phyloP scores from a whole-genome alignment of 148 eudicot species.

The Amaranthus palmeri region DNA sequence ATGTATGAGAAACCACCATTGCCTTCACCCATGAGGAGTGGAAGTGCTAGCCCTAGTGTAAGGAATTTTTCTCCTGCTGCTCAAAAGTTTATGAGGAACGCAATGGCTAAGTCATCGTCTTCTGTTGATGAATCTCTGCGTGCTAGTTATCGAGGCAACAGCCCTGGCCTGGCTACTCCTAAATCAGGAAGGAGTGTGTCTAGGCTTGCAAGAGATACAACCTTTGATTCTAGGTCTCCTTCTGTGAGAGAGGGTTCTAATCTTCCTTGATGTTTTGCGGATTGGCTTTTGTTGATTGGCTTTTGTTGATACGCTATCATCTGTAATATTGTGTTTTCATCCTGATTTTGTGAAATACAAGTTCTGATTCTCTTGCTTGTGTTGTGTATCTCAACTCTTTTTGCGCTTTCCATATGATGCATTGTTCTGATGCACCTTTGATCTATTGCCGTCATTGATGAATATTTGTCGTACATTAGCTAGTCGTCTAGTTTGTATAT shows the following conservation, averaged over 20 bases:
- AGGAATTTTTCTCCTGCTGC: slow-evolving; percentile 82
- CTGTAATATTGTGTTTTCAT: slow-evolving; percentile 4
- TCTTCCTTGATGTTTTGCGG: slow-evolving; percentile 61
- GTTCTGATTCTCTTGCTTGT: not conserved
- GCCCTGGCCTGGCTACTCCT: slow-evolving; percentile 72
- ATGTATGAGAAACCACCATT: slow-evolving; percentile 80
- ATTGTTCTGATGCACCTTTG: not conserved
- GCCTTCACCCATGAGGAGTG: slow-evolving; percentile 76
- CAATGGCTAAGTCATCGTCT: slow-evolving; percentile 70
- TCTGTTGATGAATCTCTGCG: slow-evolving; percentile 82
- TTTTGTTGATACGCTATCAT: slow-evolving; percentile 3
- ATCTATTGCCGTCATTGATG: not conserved
- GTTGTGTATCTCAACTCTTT: not conserved
- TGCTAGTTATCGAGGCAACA: slow-evolving; percentile 90
- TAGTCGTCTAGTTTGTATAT: not conserved
- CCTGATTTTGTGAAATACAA: slow-evolving; percentile 2
- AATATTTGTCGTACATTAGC: not conserved
- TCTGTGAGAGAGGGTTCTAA: slow-evolving; percentile 69
- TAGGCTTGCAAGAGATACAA: slow-evolving; percentile 59
- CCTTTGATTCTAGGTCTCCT: slow-evolving; percentile 59
- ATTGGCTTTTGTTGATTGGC: not conserved
- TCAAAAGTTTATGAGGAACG: slow-evolving; percentile 83
- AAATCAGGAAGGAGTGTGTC: slow-evolving; percentile 73
- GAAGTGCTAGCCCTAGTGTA: slow-evolving; percentile 80
- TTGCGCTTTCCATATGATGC: not conserved